Evolutionary conservation across 352 stramenopile species (phyloP).

Genomic region (Phytophthora meadii): DNA sequence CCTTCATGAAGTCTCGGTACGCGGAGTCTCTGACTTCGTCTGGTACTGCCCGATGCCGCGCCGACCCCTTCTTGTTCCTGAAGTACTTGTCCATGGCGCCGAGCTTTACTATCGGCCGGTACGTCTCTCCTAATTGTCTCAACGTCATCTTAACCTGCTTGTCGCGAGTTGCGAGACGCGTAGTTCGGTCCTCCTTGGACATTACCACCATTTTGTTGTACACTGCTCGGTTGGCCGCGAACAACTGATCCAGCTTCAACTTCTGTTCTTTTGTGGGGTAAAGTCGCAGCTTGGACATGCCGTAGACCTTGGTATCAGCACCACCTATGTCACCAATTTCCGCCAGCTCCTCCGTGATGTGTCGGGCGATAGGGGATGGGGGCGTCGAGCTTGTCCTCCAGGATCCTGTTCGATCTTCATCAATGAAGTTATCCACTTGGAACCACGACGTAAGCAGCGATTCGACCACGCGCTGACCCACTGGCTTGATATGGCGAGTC

Average conservation of each 20-base stretch:
- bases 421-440: not conserved
- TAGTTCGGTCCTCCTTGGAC: conserved; percentile 8
- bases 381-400: not conserved
- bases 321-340: not conserved
- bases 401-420: not conserved
- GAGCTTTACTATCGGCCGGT: conserved; percentile 18
- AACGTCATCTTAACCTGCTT: conserved; percentile 7
- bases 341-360: not conserved
- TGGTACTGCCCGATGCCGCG: conserved; percentile 8
- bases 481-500: too few relatives aligned
- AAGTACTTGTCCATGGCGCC: conserved; percentile 17
- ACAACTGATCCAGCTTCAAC: conserved; percentile 11
- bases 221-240: conserved; percentile 21
- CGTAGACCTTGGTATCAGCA: not conserved
- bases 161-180: not conserved
- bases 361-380: not conserved
- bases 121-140: not conserved
- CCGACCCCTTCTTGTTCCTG: conserved; percentile 2
- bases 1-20: conserved; percentile 23
- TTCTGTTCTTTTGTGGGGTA: not conserved
- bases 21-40: conserved; percentile 13
- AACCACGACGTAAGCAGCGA: not conserved
- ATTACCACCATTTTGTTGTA: conserved; percentile 27
- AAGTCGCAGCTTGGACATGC: not conserved
- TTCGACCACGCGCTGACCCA: not conserved